A percentile compares a stretch with the other conserved stretches of the same genome.
These are phyloP conservation scores for Cytospora schulzeri DNA, from an alignment of 2,329 filamentous ascomycete genomes.

Conservation along the genomic window DNA sequence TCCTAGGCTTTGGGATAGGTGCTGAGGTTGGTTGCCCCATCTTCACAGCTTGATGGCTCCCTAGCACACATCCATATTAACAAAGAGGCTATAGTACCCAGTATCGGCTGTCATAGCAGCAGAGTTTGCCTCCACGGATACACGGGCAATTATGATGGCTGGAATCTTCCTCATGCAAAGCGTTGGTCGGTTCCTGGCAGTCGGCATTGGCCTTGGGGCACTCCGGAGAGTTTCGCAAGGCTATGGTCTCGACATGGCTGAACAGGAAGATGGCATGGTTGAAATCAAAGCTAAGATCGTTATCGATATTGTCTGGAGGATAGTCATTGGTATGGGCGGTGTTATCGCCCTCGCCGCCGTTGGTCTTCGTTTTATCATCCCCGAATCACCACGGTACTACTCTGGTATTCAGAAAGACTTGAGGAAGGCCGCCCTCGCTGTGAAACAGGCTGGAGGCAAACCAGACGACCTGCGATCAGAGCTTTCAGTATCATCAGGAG, in stretches of 20 bases:
- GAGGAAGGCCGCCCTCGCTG: constrained; percentile 24
- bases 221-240: constrained; percentile 11
- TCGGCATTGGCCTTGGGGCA: constrained; percentile 26
- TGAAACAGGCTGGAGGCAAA: constrained; percentile 10
- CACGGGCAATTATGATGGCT: constrained; percentile 33
- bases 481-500: constrained; percentile 4
- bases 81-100: constrained; percentile 32
- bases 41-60: background rate
- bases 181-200: constrained; percentile 29
- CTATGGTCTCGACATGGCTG: background rate
- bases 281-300: constrained; percentile 30
- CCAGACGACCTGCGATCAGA: constrained; percentile 9
- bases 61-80: background rate
- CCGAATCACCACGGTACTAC: constrained; percentile 48
- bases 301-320: constrained; percentile 52
- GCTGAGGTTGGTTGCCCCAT: constrained; percentile 31
- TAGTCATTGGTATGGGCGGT: constrained; percentile 51
- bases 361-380: constrained; percentile 51
- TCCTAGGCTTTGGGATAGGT: constrained; percentile 36
- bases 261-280: constrained; percentile 11
- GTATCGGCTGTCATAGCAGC: constrained; percentile 36
- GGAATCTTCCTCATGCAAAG: constrained; percentile 36
- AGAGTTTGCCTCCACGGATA: constrained; percentile 35
- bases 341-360: constrained; percentile 50
- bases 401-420: constrained; percentile 29